Conservation (phyloP, 768 basidiomycete genomes). For the Rhodotorula kratochvilovae region DNA sequence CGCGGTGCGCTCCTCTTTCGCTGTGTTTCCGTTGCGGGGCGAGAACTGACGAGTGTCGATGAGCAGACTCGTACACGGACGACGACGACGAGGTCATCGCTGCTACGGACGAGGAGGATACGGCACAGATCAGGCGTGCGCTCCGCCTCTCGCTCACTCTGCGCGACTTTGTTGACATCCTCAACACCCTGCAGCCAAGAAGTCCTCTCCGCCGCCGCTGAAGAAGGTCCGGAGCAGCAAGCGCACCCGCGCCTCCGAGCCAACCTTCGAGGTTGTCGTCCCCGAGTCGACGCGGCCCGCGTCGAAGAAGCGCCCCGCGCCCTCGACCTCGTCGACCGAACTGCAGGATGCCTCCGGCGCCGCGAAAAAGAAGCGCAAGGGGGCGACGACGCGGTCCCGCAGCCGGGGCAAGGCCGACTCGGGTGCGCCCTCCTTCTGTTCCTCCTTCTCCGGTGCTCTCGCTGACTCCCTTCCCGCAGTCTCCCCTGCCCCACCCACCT, state of each 20-base stretch:
- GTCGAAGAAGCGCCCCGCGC: constrained; percentile 2
- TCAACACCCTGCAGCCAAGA: not conserved
- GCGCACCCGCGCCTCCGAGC: not conserved
- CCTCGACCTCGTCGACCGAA: not conserved
- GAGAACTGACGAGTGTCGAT: not conserved
- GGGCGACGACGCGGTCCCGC: constrained; percentile 2
- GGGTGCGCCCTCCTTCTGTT: not conserved
- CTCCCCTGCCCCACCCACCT: not conserved
- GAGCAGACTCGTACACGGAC: not conserved
- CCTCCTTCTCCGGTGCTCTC: not conserved
- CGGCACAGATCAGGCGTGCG: not conserved
- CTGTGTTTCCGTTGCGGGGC: too few species aligned
- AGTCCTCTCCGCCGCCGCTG: not conserved
- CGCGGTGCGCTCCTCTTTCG: not conserved
- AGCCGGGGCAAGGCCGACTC: not conserved
- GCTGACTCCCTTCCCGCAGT: not conserved
- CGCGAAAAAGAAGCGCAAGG: constrained; percentile 2
- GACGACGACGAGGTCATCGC: constrained; percentile 14
- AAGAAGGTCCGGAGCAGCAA: not conserved
- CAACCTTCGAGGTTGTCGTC: not conserved
- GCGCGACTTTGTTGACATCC: not conserved
- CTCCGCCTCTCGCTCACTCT: not conserved
- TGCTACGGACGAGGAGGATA: not conserved
- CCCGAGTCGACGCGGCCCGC: not conserved
- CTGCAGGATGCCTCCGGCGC: too few species aligned